Base-by-base conservation (phyloP, 768 basidiomycete genomes). In the Jaapia argillacea region DNA sequence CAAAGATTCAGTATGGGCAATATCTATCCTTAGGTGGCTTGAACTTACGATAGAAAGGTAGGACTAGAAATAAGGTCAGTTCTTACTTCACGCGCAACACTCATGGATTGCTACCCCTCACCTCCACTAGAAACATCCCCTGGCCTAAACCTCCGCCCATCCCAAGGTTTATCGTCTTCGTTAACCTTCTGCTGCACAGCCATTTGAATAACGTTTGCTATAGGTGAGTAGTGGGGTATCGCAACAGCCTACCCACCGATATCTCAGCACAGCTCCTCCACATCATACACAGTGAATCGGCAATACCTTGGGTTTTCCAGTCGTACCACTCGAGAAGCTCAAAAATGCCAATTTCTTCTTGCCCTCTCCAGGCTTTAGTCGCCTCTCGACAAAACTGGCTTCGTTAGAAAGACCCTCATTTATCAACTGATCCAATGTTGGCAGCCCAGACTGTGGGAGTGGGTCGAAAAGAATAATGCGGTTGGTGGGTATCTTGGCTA, bases 301-400 rank as follows among this genome's bases (percentile, higher is more conserved):
- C 6, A 27, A 20, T 31, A 57, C 58, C 46, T 59, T 57, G 24
- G 58, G 66, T 53, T 59, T 63, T 57, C 82, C 82, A 13, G 84
- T 86, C 20, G 83, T 86, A 5, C 83, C 83, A 48, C 82, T 84
- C 1, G 83, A 85, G 50, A 86, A 82, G 42, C 71, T 74, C 43
- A 85, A 61, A 51, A 85, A 78, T 4, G 85, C 83, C 12, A 85
- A 46, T 36, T 75, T 71, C 10, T 64, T 72, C 54, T 69, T 77
- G 21, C 68, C 76, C 58, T 82, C 82, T 6, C 80, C 83, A 10
- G 68, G 66, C 21, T 53, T 50, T 33, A 85, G 64, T 24, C 53
- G 61, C 16, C 63, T 59, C 43, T 81, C 74, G 22, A 57, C 54
- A 51, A 74, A 81, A 44, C 50, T 55, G 51, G 48, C 63, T 48